Base-by-base conservation (phyloP, 257 asterid genomes). In the Petunia axillaris region DNA sequence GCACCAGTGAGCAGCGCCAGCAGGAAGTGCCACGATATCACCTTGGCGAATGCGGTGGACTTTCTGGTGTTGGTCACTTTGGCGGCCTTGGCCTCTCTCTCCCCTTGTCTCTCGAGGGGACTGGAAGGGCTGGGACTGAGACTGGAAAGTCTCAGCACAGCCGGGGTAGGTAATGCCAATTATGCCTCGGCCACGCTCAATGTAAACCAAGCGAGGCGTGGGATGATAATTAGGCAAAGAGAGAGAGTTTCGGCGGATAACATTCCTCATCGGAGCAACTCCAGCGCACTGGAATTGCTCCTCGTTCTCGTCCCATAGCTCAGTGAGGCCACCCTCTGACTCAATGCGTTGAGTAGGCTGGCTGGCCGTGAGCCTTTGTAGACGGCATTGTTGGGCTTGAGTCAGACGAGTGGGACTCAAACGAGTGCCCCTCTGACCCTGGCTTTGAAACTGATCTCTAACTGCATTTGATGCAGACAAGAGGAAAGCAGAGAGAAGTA, bases 61-160 rank as follows among this genome's bases (percentile, higher is more conserved):
- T 60, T 87, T 89, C 85, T 90, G 95, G 70, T 89, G 94, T 3
- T 81, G 80, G 59, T 90, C 95, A 2, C 44, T 73, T 57, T 7
- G 64, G 74, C 85, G 87, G 11, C 82, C 85, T 81, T 77, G 83
- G 11, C 86, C 75, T 67, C 82, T 66, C 3, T 73, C 83, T 13
- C 58, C 48, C 36, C 67, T 81, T 52, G 10, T 2, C 71, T 80
- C 44, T 14, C 82, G 78, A 0, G 79, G 35, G 55, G 73, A 73
- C 60, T 86, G 91, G 0, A 94, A 85, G 0, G 95, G 73, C 25
- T 39, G 53, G 13, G 60, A 5, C 58, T 79, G 78, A 11, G 88
- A 84, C 40, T 89, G 94, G 85, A 78, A 93, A 0, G 98, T 91
- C 67, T 91, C 95, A 0, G 97, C 92, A 80, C 97, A 91, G 10